Percentiles rank a stretch among this genome's conserved stretches.
These are phyloP conservation scores for Linnemannia exigua DNA, from an alignment of 192 early-diverging fungal species.

Conservation along the genomic window DNA sequence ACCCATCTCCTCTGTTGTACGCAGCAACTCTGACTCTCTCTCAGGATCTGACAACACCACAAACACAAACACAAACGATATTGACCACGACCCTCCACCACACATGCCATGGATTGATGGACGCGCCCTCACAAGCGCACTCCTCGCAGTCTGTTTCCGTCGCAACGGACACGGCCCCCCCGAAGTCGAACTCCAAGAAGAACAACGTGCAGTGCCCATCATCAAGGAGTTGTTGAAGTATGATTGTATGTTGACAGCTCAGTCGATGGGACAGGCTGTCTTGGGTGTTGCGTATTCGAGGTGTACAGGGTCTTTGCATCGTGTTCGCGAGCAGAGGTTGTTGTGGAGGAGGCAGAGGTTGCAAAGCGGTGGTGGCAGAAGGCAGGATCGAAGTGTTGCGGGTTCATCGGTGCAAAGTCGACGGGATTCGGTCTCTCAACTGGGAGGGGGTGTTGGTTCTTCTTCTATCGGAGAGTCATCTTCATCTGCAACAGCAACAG, in stretches of 20 bases:
- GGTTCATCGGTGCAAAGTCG: not conserved
- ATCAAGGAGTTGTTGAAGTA: constrained; percentile 43
- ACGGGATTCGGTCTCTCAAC: not conserved
- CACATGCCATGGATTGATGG: constrained; percentile 55
- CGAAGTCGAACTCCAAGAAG: constrained; percentile 30
- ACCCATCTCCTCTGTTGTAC: not conserved
- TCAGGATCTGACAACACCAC: not conserved
- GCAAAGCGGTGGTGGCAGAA: not conserved
- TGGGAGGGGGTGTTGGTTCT: not conserved
- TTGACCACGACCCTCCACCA: not conserved
- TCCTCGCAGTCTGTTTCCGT: constrained; percentile 48
- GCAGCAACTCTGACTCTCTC: not conserved
- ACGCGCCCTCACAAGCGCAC: constrained; percentile 46
- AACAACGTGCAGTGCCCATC: constrained; percentile 32
- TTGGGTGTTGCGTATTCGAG: constrained; percentile 43
- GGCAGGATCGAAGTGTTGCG: not conserved
- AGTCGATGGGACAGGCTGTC: constrained; percentile 39
- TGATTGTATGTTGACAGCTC: constrained; percentile 56
- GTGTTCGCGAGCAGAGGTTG: constrained; percentile 8
- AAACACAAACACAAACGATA: not conserved
- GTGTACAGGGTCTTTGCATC: constrained; percentile 16
- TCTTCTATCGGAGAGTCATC: no score
- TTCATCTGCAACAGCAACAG: not conserved
- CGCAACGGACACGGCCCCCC: constrained; percentile 38
- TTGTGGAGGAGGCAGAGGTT: not conserved